Evolutionary conservation across 108 stramenopile genomes (phyloP), one percentile per base, ranked within the genome.

Genomic region (Cylindrotheca fusiformis): DNA sequence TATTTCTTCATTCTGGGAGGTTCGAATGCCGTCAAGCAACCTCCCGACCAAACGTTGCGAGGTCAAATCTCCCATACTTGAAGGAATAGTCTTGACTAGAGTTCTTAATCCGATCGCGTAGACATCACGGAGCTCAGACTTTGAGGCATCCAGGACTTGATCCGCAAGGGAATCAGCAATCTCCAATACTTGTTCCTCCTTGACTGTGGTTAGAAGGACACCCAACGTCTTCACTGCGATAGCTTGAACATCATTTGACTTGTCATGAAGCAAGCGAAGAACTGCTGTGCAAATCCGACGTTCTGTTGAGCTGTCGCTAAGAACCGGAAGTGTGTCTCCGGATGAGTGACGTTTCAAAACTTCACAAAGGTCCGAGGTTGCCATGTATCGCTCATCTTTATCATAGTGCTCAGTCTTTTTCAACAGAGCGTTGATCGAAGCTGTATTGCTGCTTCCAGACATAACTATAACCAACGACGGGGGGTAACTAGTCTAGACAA

Each of bases 381-480:
- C 98, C 98, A 99, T 99, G 79, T 97, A 99, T 17, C 98, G 94
- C 68, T 97, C 97, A 66, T 99, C 98, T 60, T 85, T 85, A 68
- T 85, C 84, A 55, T 85, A 81, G 60, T 92, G 91, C 52, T 92
- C 87, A 8, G 87, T 88, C 80, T 92, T 92, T 79, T 87, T 81
- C 60, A 92, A 75, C 29, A 91, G 76, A 3, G 81, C 82, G 20
- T 80, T 69, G 74, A 81, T 77, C n/a, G n/a, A n/a, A 25, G 29
- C n/a, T n/a, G n/a, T n/a, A n/a, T n/a, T n/a, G n/a, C n/a, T n/a
- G n/a, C n/a, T n/a, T n/a, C n/a, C 14, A 17, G 44, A 17, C 17
- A 12, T 12, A 45, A 12, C 44, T 17, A 17, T 45, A 12, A 45
- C 12, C 17, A 12, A 45, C 12, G 12, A 12, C 14, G 17, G 12